phyloP scores from a whole-genome alignment of 257 asterid genomes.

The Solanum tacnaense region DNA sequence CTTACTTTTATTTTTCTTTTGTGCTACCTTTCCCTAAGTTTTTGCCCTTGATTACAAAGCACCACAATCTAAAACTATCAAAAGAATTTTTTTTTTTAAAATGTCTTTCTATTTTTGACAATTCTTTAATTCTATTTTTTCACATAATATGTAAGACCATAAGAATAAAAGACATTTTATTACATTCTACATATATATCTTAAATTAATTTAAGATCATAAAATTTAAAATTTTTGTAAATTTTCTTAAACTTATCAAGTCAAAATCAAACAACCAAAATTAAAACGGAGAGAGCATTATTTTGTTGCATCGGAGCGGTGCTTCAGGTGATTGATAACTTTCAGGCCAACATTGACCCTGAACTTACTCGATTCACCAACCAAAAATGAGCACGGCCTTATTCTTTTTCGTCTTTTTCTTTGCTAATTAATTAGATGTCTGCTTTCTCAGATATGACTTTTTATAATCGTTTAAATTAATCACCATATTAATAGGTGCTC shows the following conservation, averaged over 20 bases:
- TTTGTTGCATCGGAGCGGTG: not conserved
- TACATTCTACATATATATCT: no score
- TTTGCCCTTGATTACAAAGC: no score
- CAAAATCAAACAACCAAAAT: not conserved
- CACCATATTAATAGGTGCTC: not conserved
- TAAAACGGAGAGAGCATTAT: not conserved
- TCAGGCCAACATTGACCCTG: not conserved
- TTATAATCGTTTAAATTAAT: not conserved
- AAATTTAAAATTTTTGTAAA: no score
- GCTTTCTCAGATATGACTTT: not conserved
- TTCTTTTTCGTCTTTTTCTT: not conserved
- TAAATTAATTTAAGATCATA: no score
- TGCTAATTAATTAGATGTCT: not conserved
- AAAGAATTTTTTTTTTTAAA: no score
- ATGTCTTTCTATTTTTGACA: no score
- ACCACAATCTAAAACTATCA: no score
- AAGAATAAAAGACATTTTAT: no score
- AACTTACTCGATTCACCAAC: not conserved
- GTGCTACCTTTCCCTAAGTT: no score
- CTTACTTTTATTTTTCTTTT: no score
- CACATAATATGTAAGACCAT: no score
- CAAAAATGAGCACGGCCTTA: not conserved
- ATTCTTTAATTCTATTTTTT: no score
- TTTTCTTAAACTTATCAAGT: not conserved
- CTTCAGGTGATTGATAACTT: not conserved